phyloP scores from a whole-genome alignment of 495 filamentous ascomycete species.

The Entonaema liquescens region DNA sequence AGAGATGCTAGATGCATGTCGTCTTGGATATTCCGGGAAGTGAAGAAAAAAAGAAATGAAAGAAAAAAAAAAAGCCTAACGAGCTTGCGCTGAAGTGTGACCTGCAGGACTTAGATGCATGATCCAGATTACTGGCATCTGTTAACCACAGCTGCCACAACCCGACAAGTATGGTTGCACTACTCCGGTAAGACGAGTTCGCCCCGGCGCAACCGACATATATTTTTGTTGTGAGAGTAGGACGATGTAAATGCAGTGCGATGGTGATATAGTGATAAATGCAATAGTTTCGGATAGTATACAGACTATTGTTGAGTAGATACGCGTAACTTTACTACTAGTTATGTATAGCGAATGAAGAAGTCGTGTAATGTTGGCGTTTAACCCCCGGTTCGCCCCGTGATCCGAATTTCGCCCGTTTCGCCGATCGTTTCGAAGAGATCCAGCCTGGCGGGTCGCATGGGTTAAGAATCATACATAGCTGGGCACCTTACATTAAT shows the following conservation, averaged over 20 bases:
- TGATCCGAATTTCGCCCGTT: constrained; percentile 6
- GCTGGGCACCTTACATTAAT: not conserved
- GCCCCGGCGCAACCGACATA: constrained; percentile 18
- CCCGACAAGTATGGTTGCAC: not conserved
- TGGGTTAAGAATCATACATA: not conserved
- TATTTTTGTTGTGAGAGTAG: constrained; percentile 10
- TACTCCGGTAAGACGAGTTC: constrained; percentile 5
- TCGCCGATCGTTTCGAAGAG: not conserved
- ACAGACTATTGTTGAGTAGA: not conserved
- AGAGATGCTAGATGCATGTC: constrained; percentile 28
- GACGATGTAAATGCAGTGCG: constrained; percentile 17
- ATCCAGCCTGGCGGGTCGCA: constrained; percentile 32
- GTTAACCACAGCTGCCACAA: not conserved
- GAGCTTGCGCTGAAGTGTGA: not conserved
- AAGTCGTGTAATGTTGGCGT: constrained; percentile 19
- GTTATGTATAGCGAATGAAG: too few relatives aligned
- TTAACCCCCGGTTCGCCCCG: not conserved
- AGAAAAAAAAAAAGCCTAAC: constrained; percentile 1
- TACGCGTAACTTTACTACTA: not conserved
- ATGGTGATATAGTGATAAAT: not conserved
- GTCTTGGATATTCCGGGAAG: constrained; percentile 12
- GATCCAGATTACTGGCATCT: constrained; percentile 8
- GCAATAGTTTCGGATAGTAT: constrained; percentile 12
- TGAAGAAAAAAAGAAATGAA: not conserved
- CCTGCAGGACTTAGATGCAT: constrained; percentile 17